A percentile compares a stretch with the other conserved stretches of the same genome.
These are phyloP conservation scores for Citeromyces nyonsensis DNA, from an alignment of 805 yeast species.

Conservation along the genomic window DNA sequence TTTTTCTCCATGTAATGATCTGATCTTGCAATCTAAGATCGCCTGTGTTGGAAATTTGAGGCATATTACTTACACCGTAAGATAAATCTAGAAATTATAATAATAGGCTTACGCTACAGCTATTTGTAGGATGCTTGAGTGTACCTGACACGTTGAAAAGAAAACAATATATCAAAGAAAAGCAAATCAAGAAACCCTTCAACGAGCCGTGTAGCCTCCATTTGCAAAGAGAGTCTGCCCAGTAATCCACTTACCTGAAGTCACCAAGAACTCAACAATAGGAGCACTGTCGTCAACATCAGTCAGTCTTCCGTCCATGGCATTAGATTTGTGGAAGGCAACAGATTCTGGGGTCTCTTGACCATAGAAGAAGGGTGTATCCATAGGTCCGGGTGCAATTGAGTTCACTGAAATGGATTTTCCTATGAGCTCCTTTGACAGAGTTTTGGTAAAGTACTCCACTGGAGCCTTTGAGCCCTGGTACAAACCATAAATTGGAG, in stretches of 20 bases:
- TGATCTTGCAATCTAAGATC: no score
- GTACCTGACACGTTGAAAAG: no score
- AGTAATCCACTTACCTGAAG: conserved; percentile 56
- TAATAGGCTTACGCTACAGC: no score
- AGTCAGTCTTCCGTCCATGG: conserved; percentile 33
- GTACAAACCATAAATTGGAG: conserved; percentile 32
- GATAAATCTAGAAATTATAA: no score
- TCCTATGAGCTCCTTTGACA: conserved; percentile 34
- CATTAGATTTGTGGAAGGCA: conserved; percentile 37
- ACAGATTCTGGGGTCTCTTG: conserved; percentile 39
- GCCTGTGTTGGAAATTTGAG: no score
- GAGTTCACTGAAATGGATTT: conserved; percentile 33
- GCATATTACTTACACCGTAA: no score
- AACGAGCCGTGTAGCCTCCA: conserved; percentile 55
- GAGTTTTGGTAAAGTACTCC: conserved; percentile 32
- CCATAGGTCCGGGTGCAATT: conserved; percentile 58
- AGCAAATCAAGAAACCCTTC: no score
- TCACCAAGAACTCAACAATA: conserved; percentile 38
- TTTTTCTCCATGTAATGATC: no score
- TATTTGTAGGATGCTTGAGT: no score
- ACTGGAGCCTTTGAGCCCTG: conserved; percentile 47
- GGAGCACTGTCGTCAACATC: conserved; percentile 49
- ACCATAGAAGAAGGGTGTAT: conserved; percentile 48
- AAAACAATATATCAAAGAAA: no score
- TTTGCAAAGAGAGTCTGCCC: conserved; percentile 54